These are phyloP conservation scores for Cyberlindnera maclurae DNA, from an alignment of 805 yeast species.

Conservation along the genomic window DNA sequence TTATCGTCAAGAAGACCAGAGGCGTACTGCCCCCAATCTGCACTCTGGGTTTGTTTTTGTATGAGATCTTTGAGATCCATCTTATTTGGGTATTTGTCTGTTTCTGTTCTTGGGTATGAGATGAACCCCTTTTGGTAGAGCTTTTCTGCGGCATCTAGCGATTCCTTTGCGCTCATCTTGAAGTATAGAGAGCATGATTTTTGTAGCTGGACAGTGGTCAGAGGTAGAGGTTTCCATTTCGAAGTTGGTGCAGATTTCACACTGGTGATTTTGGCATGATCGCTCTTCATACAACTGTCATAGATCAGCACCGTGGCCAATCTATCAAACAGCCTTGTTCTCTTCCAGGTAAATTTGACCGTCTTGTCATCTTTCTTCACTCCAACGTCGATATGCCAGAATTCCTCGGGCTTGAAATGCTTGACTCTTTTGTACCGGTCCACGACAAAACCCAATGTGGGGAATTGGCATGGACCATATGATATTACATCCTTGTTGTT, in stretches of 20 bases:
- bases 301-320: conserved; percentile 55
- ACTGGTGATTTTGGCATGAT: conserved; percentile 42
- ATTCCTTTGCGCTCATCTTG: conserved; percentile 71
- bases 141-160: conserved; percentile 75
- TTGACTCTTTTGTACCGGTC: conserved; percentile 77
- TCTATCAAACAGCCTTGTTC: conserved; percentile 68
- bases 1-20: conserved; percentile 29
- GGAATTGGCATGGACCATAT: conserved; percentile 94
- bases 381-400: conserved; percentile 65
- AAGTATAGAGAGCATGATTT: conserved; percentile 73
- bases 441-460: conserved; percentile 93
- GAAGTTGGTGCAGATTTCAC: conserved; percentile 57
- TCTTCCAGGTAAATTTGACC: conserved; percentile 59
- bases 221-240: conserved; percentile 79
- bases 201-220: conserved; percentile 91
- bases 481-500: conserved; percentile 34
- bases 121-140: conserved; percentile 80
- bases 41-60: conserved; percentile 47
- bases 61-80: conserved; percentile 67
- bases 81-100: conserved; percentile 72
- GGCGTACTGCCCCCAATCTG: conserved; percentile 73
- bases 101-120: conserved; percentile 96
- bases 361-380: conserved; percentile 35
- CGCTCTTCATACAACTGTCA: conserved; percentile 50
- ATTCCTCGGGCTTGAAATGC: conserved; percentile 65